Evolutionary conservation across 257 asterid genomes (phyloP).

Genomic region (Solanum dulcamara): DNA sequence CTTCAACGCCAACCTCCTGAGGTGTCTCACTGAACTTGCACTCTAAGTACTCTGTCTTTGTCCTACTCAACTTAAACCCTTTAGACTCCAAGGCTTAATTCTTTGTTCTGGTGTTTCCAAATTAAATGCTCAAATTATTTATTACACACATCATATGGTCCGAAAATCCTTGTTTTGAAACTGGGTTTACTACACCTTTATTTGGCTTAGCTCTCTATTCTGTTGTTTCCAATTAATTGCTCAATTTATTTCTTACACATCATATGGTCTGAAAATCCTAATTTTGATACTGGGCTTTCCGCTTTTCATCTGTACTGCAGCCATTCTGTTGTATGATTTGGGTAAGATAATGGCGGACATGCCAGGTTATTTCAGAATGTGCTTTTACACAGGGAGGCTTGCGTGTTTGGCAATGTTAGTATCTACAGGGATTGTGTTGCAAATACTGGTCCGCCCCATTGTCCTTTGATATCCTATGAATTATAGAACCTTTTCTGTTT

Average conservation of each 20-base stretch:
- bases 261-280: neutral
- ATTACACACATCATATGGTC: neutral
- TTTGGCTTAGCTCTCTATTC: neutral
- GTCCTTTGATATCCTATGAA: neutral
- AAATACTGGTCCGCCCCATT: constrained; percentile 53
- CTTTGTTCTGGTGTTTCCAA: neutral
- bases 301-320: neutral
- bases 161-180: neutral
- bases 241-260: neutral
- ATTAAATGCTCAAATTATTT: neutral
- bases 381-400: constrained; percentile 77
- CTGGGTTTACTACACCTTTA: neutral
- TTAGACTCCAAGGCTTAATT: too few species aligned
- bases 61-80: too few species aligned
- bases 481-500: neutral
- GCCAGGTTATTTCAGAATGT: constrained; percentile 61
- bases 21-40: too few species aligned
- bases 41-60: too few species aligned
- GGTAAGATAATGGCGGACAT: constrained; percentile 56
- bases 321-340: constrained; percentile 13
- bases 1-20: too few species aligned
- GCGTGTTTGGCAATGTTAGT: constrained; percentile 83
- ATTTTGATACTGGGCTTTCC: neutral
- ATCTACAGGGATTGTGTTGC: constrained; percentile 87
- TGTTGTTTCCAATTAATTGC: neutral